These are phyloP conservation scores for Vigna trinervia DNA, from an alignment of 306 rosid species.

Conservation along the genomic window DNA sequence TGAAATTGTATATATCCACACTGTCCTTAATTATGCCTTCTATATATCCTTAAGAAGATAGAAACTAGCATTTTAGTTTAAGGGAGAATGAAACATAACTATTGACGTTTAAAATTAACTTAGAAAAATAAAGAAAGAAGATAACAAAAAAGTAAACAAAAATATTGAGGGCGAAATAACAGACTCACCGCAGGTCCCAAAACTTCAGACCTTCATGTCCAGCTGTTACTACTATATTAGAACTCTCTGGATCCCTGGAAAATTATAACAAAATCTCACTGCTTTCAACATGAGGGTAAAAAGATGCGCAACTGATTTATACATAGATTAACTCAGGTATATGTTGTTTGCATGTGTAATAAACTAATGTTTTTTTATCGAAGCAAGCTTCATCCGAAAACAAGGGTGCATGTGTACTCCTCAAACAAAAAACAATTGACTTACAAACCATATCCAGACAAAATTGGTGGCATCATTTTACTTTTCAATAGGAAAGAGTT, in stretches of 20 bases:
- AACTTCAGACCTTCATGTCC: constrained; percentile 92
- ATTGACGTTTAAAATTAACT: constrained; percentile 31
- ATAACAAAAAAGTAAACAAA: constrained; percentile 14
- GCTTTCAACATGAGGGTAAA: constrained; percentile 20
- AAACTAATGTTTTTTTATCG: neutral
- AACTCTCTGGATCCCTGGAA: constrained; percentile 74
- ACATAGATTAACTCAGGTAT: neutral
- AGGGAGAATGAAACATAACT: constrained; percentile 18
- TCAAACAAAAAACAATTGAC: too few relatives aligned
- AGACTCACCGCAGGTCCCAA: constrained; percentile 88
- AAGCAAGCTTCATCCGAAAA: too few relatives aligned
- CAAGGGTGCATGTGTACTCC: too few relatives aligned
- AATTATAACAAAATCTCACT: constrained; percentile 32
- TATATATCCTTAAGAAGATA: neutral
- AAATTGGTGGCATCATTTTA: too few relatives aligned
- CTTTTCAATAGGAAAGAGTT: too few relatives aligned
- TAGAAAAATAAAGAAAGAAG: neutral
- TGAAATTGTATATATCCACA: too few relatives aligned
- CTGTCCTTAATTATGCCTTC: too few relatives aligned
- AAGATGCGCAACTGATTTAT: constrained; percentile 32
- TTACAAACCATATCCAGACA: too few relatives aligned
- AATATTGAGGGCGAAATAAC: constrained; percentile 2
- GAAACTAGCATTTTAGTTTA: neutral
- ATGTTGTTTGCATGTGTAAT: constrained; percentile 22
- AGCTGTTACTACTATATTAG: constrained; percentile 78